These are phyloP conservation scores for Wickerhamiella alocasiicola DNA, from an alignment of 805 yeast species.

Conservation along the genomic window DNA sequence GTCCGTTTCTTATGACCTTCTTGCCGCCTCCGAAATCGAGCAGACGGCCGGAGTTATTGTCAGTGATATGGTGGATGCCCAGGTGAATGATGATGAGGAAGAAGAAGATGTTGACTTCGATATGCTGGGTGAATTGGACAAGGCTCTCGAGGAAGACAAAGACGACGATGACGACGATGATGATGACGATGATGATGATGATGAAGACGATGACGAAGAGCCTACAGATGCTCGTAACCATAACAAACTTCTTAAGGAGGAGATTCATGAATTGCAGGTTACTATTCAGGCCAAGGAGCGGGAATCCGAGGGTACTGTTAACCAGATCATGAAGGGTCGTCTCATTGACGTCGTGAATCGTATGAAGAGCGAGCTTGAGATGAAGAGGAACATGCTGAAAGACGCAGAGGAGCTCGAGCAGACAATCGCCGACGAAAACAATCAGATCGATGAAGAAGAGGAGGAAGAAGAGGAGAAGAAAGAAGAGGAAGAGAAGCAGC, in stretches of 20 bases:
- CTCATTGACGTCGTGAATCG: slow-evolving; percentile 69
- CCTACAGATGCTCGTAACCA: slow-evolving; percentile 45
- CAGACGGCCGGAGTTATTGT: slow-evolving; percentile 24
- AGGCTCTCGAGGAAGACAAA: slow-evolving; percentile 33
- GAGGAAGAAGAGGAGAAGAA: slow-evolving; percentile 25
- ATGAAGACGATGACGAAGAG: slow-evolving; percentile 38
- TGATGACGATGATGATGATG: slow-evolving; percentile 39
- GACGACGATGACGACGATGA: slow-evolving; percentile 46
- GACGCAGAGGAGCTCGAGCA: slow-evolving; percentile 21
- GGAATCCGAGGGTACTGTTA: slow-evolving; percentile 58
- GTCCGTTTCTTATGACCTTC: slow-evolving; percentile 60
- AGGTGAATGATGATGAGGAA: slow-evolving; percentile 29
- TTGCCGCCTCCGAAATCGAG: slow-evolving; percentile 33
- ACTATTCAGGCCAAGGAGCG: slow-evolving; percentile 65
- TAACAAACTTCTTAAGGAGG: slow-evolving; percentile 67
- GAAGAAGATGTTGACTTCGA: slow-evolving; percentile 25
- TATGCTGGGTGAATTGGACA: slow-evolving; percentile 26
- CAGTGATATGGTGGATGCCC: slow-evolving; percentile 23
- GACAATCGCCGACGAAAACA: slow-evolving; percentile 14
- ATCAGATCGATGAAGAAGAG: slow-evolving; percentile 28
- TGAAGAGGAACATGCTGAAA: slow-evolving; percentile 57
- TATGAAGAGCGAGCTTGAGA: slow-evolving; percentile 67
- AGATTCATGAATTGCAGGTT: slow-evolving; percentile 64
- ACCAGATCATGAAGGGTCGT: slow-evolving; percentile 77
- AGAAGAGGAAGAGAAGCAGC: slow-evolving; percentile 26